These are phyloP conservation scores for Mollisiaceae sp. DNA, from an alignment of 2,329 filamentous ascomycete genomes.

Conservation along the genomic window DNA sequence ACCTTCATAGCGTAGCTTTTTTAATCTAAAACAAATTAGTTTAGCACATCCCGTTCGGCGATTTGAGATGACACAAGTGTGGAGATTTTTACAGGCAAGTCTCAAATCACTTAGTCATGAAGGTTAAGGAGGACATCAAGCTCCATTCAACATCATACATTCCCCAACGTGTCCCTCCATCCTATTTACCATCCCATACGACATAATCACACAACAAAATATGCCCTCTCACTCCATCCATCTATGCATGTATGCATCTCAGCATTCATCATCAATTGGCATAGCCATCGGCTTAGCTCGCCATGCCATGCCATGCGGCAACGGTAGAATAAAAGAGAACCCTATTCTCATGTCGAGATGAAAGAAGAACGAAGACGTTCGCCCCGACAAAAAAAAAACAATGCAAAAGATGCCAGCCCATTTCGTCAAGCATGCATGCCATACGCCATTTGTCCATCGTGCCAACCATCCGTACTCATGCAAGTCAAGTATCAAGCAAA, in stretches of 20 bases:
- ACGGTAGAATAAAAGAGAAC: neutral
- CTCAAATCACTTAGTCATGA: no score
- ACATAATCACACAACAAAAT: constrained; percentile 12
- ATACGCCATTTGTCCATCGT: constrained; percentile 5
- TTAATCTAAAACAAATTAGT: no score
- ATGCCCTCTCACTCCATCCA: constrained; percentile 1
- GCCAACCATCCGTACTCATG: constrained; percentile 5
- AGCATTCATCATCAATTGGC: constrained; percentile 1
- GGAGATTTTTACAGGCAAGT: no score
- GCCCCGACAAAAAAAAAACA: neutral
- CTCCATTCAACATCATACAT: constrained; percentile 13
- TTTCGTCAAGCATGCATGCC: constrained; percentile 4
- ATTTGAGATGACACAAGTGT: no score
- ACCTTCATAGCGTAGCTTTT: no score
- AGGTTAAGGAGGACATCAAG: neutral
- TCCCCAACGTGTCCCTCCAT: constrained; percentile 10
- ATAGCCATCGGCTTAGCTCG: no score
- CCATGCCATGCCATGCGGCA: neutral
- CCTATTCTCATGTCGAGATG: neutral
- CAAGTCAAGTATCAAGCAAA: neutral
- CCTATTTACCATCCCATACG: constrained; percentile 3
- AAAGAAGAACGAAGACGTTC: neutral
- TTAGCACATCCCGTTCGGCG: no score
- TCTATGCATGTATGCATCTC: neutral
- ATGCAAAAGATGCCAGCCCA: neutral